phyloP scores from a whole-genome alignment of 257 asterid species.

The Asclepias syriaca region DNA sequence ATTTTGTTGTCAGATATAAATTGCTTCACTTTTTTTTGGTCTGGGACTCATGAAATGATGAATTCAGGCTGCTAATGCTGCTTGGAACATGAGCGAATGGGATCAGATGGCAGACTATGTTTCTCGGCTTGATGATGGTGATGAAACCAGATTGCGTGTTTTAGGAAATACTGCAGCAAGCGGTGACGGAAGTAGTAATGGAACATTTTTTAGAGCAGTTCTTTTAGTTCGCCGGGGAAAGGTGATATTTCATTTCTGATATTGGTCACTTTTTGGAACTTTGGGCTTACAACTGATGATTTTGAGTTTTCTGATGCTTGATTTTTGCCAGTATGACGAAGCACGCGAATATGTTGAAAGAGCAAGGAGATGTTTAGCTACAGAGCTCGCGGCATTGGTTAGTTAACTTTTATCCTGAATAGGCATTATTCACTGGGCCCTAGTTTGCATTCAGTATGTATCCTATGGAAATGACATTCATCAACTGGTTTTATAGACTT shows the following conservation, averaged over 20 bases:
- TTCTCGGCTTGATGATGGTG: conserved; percentile 95
- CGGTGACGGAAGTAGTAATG: conserved; percentile 93
- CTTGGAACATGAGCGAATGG: conserved; percentile 99
- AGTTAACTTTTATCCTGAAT: conserved; percentile 19
- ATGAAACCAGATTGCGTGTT: conserved; percentile 83
- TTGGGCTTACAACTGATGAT: conserved; percentile 9
- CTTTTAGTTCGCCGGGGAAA: conserved; percentile 85
- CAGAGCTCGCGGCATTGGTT: conserved; percentile 99
- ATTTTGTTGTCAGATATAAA: background rate
- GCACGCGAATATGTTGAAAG: conserved; percentile 93
- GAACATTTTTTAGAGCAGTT: conserved; percentile 89
- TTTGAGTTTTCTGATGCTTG: background rate
- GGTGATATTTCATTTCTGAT: conserved; percentile 37
- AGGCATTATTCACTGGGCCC: background rate
- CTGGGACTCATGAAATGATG: conserved; percentile 14
- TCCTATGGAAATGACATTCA: background rate
- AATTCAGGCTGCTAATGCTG: conserved; percentile 91
- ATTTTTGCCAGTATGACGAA: conserved; percentile 69
- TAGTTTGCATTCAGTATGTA: background rate
- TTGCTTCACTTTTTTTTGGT: conserved; percentile 6
- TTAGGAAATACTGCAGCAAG: conserved; percentile 95
- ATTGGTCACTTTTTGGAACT: background rate
- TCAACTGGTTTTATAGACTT: background rate
- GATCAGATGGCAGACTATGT: conserved; percentile 99
- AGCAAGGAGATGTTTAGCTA: conserved; percentile 94